phyloP scores from a whole-genome alignment of 768 basidiomycete genomes.

The Tubosaeta sp. region DNA sequence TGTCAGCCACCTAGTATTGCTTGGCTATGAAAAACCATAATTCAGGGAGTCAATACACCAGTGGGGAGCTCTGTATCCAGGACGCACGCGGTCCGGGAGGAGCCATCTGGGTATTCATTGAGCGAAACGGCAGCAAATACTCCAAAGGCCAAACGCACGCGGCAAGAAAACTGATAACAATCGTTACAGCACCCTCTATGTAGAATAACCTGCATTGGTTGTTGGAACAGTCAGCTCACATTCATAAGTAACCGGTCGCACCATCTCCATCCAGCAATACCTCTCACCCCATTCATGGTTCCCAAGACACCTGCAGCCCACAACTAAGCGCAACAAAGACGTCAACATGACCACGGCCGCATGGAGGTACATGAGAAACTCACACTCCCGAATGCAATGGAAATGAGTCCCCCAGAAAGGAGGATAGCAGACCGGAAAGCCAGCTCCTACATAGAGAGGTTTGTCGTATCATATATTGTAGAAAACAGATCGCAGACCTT shows the following conservation, averaged over 20 bases:
- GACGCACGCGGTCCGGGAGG: conserved; percentile 55
- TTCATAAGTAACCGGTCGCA: conserved; percentile 18
- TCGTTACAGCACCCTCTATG: conserved; percentile 66
- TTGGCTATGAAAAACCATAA: conserved; percentile 36
- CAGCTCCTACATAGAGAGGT: conserved; percentile 42
- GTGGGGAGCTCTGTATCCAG: not conserved
- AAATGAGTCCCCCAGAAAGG: conserved; percentile 53
- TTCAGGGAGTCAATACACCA: not conserved
- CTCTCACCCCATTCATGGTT: conserved; percentile 62
- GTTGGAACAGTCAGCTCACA: not conserved
- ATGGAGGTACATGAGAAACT: conserved; percentile 12
- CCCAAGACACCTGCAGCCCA: conserved; percentile 71
- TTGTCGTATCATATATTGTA: not conserved
- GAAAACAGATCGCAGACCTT: conserved; percentile 5
- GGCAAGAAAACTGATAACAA: conserved; percentile 50
- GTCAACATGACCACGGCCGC: not conserved
- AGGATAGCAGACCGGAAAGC: conserved; percentile 61
- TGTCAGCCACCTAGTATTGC: conserved; percentile 60
- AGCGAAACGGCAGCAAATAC: not conserved
- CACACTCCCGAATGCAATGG: conserved; percentile 65
- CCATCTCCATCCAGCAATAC: conserved; percentile 72
- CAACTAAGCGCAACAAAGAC: conserved; percentile 34
- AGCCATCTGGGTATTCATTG: conserved; percentile 40
- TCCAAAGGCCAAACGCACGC: conserved; percentile 34
- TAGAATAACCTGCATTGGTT: conserved; percentile 58